Base-by-base conservation (phyloP, 768 basidiomycete species). In the Lactarius sp. region DNA sequence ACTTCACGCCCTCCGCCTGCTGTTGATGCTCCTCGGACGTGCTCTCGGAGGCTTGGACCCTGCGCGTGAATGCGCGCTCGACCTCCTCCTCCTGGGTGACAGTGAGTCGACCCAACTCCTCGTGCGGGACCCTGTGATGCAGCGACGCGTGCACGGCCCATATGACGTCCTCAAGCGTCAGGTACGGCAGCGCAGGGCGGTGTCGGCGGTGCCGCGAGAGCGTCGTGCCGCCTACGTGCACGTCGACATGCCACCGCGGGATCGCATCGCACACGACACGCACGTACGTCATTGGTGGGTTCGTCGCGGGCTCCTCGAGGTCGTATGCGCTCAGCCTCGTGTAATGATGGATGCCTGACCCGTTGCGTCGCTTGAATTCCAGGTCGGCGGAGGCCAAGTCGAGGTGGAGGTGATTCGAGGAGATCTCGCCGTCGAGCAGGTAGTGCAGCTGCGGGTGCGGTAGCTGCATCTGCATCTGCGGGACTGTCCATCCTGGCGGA, bases 1-100 rank as follows among this genome's bases (percentile, higher is more conserved):
- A 61, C 66, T 68, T 68, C 46, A 68, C 68, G 13, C 68, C 68
- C 36, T 63, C 61, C 10, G 66, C 44, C 51, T 58, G 58, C 59
- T 64, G 66, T 59, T 58, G 50, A 31, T 56, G 54, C 56, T 59
- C 59, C 4, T 36, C 36, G 7, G 52, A 59, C 6, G 58, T 39
- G 36, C 13, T 56, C 27, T 54, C 49, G 18, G 46, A 55, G 33
- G 68, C 59, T 59, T 68, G 67, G 66, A 37, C 67, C 18, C 68
- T 62, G 34, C 61, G 68, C 22, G 68, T 67, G 61, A 63, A 68
- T 41, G 68, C 68, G 10, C 66, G 61, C 27, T 66, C 49, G 41
- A 68, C 49, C 36, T 59, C 64, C 68, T n/a, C n/a, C n/a, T 68
- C 66, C 49, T 68, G 59, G 46, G 53, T n/a, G 16, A 9, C 27